These are phyloP conservation scores for Fusarium subtropicale DNA, from an alignment of 2,329 filamentous ascomycete genomes.

Conservation along the genomic window DNA sequence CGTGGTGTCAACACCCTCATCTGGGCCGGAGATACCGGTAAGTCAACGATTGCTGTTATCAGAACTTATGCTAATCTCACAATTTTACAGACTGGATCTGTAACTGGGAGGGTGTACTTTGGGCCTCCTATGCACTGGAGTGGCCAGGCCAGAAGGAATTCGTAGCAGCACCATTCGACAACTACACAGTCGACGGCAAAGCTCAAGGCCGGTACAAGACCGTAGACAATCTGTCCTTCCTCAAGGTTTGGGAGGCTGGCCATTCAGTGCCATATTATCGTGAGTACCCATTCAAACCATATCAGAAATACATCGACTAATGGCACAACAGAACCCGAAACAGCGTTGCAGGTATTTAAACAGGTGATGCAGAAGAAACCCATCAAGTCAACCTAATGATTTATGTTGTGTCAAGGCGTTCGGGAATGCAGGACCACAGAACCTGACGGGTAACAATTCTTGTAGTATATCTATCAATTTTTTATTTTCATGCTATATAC, in stretches of 20 bases:
- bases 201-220: conserved; percentile 63
- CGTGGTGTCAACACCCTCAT: conserved; percentile 62
- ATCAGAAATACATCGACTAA: conserved; percentile 1
- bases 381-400: conserved; percentile 36
- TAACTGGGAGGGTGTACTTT: conserved; percentile 66
- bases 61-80: conserved; percentile 4
- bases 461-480: conserved; percentile 6
- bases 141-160: conserved; percentile 58
- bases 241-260: conserved; percentile 68
- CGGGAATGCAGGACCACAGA: neutral
- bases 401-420: conserved; percentile 1
- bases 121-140: conserved; percentile 59
- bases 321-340: conserved; percentile 40
- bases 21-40: conserved; percentile 66
- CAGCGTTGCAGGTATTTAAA: conserved; percentile 46
- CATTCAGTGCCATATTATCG: conserved; percentile 65
- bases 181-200: conserved; percentile 62
- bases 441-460: neutral
- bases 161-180: conserved; percentile 43
- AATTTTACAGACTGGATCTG: conserved; percentile 62
- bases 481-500: neutral
- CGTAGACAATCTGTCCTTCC: conserved; percentile 67
- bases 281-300: conserved; percentile 15
- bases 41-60: conserved; percentile 9
- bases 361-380: conserved; percentile 44